Conservation (phyloP, 1,284 basidiomycete genomes). For the Sanghuangporus weigelae region DNA sequence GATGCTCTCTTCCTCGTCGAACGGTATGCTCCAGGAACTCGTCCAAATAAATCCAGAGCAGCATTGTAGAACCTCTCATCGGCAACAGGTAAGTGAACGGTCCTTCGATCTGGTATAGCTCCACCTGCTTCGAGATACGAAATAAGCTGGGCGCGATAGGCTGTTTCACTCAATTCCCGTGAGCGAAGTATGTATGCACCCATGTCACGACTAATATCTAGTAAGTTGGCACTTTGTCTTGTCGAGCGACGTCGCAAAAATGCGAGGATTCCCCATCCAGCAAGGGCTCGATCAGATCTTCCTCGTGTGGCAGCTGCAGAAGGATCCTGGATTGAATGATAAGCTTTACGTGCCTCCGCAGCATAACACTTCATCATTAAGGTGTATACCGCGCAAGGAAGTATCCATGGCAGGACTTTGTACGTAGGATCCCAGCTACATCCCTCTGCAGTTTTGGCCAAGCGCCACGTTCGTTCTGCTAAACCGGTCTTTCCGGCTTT, state of each 20-base stretch:
- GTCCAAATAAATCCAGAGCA: conserved; percentile 43
- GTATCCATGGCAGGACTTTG: conserved; percentile 44
- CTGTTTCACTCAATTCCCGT: not conserved
- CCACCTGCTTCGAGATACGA: not conserved
- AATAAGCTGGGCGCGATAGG: not conserved
- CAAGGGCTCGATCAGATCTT: conserved; percentile 15
- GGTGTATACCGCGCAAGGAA: conserved; percentile 66
- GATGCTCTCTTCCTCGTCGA: conserved; percentile 13
- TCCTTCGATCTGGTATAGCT: not conserved
- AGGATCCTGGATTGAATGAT: not conserved
- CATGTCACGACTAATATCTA: conserved; percentile 6
- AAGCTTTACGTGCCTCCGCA: conserved; percentile 35
- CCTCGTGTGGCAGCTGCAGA: conserved; percentile 13
- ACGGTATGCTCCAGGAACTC: conserved; percentile 17
- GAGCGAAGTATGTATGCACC: conserved; percentile 5
- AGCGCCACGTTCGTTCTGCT: conserved; percentile 58
- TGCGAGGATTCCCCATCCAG: conserved; percentile 35
- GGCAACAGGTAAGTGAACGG: conserved; percentile 36
- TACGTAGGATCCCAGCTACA: conserved; percentile 39
- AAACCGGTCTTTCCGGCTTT: conserved; percentile 52
- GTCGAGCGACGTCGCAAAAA: conserved; percentile 9
- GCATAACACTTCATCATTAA: conserved; percentile 63
- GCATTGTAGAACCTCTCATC: conserved; percentile 68
- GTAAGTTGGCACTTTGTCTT: not conserved
- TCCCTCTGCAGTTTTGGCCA: conserved; percentile 51